Evolutionary conservation across 495 filamentous ascomycete species (phyloP), one percentile per base, ranked within the genome.

Genomic region (Symbiotaphrina buchneri): DNA sequence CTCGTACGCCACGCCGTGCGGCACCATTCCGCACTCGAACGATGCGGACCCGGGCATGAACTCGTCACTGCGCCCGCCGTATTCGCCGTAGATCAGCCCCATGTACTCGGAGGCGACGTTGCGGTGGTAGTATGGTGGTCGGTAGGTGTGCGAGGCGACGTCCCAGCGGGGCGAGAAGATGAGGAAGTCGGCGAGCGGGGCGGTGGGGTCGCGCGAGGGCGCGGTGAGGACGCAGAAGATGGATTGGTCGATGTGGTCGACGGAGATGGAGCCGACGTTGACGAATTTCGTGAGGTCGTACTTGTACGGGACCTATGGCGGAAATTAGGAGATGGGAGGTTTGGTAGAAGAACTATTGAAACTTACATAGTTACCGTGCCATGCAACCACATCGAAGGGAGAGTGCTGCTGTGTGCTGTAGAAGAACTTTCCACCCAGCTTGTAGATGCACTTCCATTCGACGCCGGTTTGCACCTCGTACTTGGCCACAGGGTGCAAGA

Each of bases 1-100:
- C 28, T 71, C 68, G 18, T 70, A 71, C 10, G 59, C 68, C 10
- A 64, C 56, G 10, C 64, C 64, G 33, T 71, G 63, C 7, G 63
- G 62, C 2, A 62, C 56, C 54, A 65, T 62, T 5, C 61, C 58
- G 28, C 58, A 64, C 39, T 73, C 63, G 34, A 71, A 62, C 11
- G 58, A 63, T 22, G 65, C 51, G 17, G 63, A 61, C 10, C 63
- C 66, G 0, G 59, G 56, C 39, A 56, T 52, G 35, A 83, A 83
- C 10, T 54, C 58, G 20, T 58, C 54, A n/a, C 53, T 53, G 20
- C 63, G 61, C 6, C 62, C 66, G 32, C 52, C 56, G 37, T 63
- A 63, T 0, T 53, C 55, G 26, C 63, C 61, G 38, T 65, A 63
- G 40, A 65, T 55, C 5, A 60, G 46, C 19, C 59, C 59, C 54